Conservation (phyloP, 2,329 filamentous ascomycete genomes). For the Cordyceps farinosa region DNA sequence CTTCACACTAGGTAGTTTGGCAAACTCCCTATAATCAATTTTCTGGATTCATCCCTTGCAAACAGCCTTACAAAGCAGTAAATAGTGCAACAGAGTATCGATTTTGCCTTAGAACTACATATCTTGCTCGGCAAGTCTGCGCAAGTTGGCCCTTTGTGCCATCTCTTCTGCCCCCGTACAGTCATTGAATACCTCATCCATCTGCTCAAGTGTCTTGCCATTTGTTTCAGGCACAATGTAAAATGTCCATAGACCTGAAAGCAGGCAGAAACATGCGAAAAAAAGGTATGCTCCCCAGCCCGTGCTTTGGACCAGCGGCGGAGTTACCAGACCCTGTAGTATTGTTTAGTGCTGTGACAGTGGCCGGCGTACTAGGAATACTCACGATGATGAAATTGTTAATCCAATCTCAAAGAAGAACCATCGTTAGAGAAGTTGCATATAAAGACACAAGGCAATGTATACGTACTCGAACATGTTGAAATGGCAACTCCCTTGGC, state of each 20-base stretch:
- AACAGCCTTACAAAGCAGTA: too few species aligned
- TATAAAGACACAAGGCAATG: conserved; percentile 49
- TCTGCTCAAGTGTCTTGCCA: conserved; percentile 51
- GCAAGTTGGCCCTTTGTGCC: background rate
- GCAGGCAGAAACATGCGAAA: conserved; percentile 56
- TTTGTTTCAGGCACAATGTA: conserved; percentile 57
- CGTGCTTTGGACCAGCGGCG: conserved; percentile 53
- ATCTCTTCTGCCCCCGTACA: conserved; percentile 24
- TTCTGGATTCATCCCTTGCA: too few species aligned
- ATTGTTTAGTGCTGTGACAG: background rate
- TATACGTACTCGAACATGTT: conserved; percentile 45
- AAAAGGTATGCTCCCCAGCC: conserved; percentile 53
- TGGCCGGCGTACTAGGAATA: conserved; percentile 33
- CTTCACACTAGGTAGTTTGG: too few species aligned
- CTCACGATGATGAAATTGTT: background rate
- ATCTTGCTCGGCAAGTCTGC: background rate
- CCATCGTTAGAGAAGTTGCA: background rate
- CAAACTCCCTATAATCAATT: too few species aligned
- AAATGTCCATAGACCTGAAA: conserved; percentile 50
- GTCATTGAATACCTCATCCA: conserved; percentile 40
- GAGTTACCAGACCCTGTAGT: conserved; percentile 48
- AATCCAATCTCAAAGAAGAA: background rate
- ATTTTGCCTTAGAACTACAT: background rate
- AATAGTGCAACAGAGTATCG: too few species aligned
- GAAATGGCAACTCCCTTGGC: conserved; percentile 61